Evolutionary conservation across 179 eudicot genomes (phyloP).

Genomic region (Spergularia azorica): DNA sequence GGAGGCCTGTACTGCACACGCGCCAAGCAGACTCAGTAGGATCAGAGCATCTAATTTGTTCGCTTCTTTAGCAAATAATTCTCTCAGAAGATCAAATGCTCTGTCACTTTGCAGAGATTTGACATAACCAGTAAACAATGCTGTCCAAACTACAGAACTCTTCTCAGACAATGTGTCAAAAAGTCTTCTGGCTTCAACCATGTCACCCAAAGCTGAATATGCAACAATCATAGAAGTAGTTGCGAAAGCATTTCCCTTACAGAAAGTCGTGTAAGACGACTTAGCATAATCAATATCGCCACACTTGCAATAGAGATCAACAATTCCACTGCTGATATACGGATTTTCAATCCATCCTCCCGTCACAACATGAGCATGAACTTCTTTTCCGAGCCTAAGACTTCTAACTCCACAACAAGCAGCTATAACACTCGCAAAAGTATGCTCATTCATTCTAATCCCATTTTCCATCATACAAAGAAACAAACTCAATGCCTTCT

Average conservation of each 20-base stretch:
- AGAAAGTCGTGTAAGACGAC: constrained; percentile 39
- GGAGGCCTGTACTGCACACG: constrained; percentile 68
- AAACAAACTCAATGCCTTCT: constrained; percentile 55
- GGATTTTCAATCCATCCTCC: constrained; percentile 48
- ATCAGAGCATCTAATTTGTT: constrained; percentile 49
- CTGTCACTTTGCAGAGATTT: constrained; percentile 57
- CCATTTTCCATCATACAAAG: constrained; percentile 50
- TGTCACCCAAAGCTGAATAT: constrained; percentile 63
- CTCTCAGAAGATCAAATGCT: constrained; percentile 58
- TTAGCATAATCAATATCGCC: constrained; percentile 66
- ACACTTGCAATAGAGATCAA: constrained; percentile 81
- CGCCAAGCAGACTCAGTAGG: constrained; percentile 55
- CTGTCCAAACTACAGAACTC: constrained; percentile 70
- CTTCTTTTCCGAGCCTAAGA: constrained; percentile 67
- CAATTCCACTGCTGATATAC: constrained; percentile 66
- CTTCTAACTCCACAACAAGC: constrained; percentile 64
- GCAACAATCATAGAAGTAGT: constrained; percentile 77
- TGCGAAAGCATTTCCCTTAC: constrained; percentile 53
- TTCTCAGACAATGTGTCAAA: constrained; percentile 65
- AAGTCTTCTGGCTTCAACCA: constrained; percentile 71
- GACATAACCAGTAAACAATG: constrained; percentile 76
- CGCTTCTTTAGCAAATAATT: constrained; percentile 38
- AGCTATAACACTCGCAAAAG: constrained; percentile 62
- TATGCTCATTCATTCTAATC: constrained; percentile 59
- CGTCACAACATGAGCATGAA: constrained; percentile 67